Conservation (phyloP, 176 grass and related monocot genomes). For the Rhipidocladum racemiflorum region DNA sequence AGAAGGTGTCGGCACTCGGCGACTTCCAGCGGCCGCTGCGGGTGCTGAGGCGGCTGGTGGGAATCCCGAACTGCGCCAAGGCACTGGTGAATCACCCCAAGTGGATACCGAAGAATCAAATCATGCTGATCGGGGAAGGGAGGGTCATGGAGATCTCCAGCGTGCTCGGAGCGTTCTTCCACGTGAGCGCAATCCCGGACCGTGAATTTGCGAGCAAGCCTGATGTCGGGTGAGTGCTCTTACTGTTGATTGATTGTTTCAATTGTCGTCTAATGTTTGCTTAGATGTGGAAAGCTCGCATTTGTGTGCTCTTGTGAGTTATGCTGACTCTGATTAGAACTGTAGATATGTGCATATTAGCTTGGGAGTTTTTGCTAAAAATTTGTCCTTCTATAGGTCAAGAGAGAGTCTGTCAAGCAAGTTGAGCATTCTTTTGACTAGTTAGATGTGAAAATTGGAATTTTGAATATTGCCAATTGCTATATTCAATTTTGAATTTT, state of each 20-base stretch:
- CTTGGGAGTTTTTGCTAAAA: neutral
- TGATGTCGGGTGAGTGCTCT: constrained; percentile 53
- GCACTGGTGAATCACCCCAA: constrained; percentile 81
- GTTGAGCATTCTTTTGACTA: neutral
- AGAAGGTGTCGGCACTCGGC: constrained; percentile 63
- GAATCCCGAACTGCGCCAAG: constrained; percentile 64
- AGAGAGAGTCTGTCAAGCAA: constrained; percentile 1
- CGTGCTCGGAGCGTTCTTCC: constrained; percentile 82
- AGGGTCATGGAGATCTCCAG: constrained; percentile 76
- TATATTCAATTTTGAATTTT: neutral
- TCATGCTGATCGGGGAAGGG: constrained; percentile 79
- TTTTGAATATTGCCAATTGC: neutral
- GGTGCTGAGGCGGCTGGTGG: constrained; percentile 60
- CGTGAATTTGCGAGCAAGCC: constrained; percentile 66
- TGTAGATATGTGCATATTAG: neutral
- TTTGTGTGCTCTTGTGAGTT: neutral
- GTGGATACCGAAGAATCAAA: constrained; percentile 69
- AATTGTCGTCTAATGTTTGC: neutral
- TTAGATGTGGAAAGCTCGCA: neutral
- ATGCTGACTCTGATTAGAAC: neutral
- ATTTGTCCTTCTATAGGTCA: neutral
- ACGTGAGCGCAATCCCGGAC: constrained; percentile 78
- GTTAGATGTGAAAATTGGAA: neutral
- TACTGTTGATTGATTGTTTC: neutral
- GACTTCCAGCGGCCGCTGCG: constrained; percentile 86